Percentiles rank a stretch among this genome's conserved stretches.
Conservation (phyloP, 306 rosid species). For the Pterocarpus macrocarpus region DNA sequence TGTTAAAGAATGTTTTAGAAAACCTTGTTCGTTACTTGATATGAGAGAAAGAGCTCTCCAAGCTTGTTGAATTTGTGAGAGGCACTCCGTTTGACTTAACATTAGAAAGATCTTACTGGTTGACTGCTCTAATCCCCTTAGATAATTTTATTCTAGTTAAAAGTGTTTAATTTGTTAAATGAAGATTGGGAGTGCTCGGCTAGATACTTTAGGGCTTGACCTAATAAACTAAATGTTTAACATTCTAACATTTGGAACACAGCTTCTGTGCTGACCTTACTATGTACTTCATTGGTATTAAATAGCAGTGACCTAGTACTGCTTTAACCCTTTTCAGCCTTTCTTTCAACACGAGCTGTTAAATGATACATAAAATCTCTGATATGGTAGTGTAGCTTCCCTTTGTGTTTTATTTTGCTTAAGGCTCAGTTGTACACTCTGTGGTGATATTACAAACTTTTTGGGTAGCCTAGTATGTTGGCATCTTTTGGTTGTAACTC, state of each 20-base stretch:
- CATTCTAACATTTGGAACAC: neutral
- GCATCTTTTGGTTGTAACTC: conserved; percentile 12
- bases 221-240: too few species aligned
- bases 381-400: conserved; percentile 6
- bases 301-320: conserved; percentile 33
- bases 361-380: conserved; percentile 21
- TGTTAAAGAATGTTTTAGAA: conserved; percentile 80
- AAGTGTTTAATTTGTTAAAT: conserved; percentile 40
- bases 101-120: conserved; percentile 43
- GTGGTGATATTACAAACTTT: conserved; percentile 1
- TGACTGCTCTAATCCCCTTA: conserved; percentile 66
- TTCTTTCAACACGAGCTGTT: conserved; percentile 10
- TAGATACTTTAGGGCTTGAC: too few species aligned
- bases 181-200: conserved; percentile 65
- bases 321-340: conserved; percentile 22
- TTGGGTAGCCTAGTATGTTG: conserved; percentile 2
- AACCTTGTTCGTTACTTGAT: conserved; percentile 90
- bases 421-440: neutral
- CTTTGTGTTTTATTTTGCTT: conserved; percentile 31
- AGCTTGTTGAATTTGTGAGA: conserved; percentile 50
- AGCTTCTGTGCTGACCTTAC: conserved; percentile 20
- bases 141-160: neutral
- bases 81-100: conserved; percentile 70
- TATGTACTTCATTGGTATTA: conserved; percentile 12
- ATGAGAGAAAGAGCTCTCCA: conserved; percentile 89